Conservation (phyloP, 1,139 yeast species). For the Casaregolazyma lundiana region DNA sequence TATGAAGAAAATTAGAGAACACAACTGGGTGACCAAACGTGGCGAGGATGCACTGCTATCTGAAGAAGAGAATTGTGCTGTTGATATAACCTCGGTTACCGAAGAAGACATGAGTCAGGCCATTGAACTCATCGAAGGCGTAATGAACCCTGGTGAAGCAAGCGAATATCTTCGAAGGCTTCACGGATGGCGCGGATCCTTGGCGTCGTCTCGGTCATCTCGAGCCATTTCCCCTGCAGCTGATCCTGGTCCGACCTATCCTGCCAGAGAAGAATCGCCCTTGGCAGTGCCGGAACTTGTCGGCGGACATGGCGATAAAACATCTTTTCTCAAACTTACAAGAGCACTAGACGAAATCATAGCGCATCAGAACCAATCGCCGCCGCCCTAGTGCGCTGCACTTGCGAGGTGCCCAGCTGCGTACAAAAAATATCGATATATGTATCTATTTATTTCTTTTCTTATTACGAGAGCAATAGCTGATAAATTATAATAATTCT, state of each 20-base stretch:
- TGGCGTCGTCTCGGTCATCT: conserved; percentile 11
- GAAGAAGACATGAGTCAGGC: conserved; percentile 38
- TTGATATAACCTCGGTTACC: conserved; percentile 32
- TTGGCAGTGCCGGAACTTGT: conserved; percentile 1
- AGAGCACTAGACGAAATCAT: conserved; percentile 32
- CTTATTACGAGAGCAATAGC: neutral
- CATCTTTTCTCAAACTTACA: conserved; percentile 26
- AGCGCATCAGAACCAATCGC: conserved; percentile 5
- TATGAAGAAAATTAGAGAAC: conserved; percentile 50
- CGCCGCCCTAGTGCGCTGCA: neutral
- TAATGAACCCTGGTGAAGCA: conserved; percentile 27
- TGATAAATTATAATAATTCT: neutral
- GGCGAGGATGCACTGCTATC: conserved; percentile 38
- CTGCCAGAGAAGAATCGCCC: neutral
- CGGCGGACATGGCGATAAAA: conserved; percentile 17
- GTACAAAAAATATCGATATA: neutral
- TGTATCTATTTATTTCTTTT: conserved; percentile 4
- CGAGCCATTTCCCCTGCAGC: conserved; percentile 12
- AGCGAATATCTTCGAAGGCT: conserved; percentile 26
- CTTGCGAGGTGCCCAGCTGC: neutral
- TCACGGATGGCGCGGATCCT: conserved; percentile 31
- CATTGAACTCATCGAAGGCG: conserved; percentile 33
- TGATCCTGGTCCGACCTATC: neutral
- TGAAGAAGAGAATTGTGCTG: conserved; percentile 36
- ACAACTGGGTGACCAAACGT: conserved; percentile 50